Percentiles rank a stretch among this genome's conserved stretches.
phyloP scores from a whole-genome alignment of 129 eudicot genomes.

The Lactuca sativa region DNA sequence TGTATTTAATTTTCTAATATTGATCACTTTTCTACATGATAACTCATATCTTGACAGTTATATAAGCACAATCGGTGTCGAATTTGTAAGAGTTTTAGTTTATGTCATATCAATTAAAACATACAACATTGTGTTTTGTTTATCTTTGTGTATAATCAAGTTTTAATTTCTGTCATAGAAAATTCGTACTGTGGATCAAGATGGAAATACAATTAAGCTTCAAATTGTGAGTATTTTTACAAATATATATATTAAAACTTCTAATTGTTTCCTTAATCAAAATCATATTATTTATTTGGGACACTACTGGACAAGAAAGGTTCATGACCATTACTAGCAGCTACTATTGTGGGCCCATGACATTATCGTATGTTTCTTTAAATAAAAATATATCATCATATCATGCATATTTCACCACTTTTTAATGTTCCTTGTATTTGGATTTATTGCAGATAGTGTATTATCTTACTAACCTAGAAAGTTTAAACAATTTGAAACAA shows the following conservation, averaged over 20 bases:
- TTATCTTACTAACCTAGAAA: slow-evolving; percentile 78
- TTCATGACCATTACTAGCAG: slow-evolving; percentile 83
- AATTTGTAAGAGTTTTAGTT: slow-evolving; percentile 52
- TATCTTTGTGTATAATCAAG: slow-evolving; percentile 1
- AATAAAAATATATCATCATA: no score
- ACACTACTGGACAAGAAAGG: slow-evolving; percentile 92
- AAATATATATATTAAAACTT: not conserved
- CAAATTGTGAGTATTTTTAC: slow-evolving; percentile 55
- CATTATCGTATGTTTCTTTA: slow-evolving; percentile 56
- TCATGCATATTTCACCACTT: not conserved
- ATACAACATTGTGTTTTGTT: not conserved
- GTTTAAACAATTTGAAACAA: slow-evolving; percentile 83
- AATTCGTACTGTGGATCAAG: slow-evolving; percentile 90
- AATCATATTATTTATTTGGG: slow-evolving; percentile 43
- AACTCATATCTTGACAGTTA: slow-evolving; percentile 84
- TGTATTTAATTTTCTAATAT: not conserved
- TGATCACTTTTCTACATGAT: slow-evolving; percentile 44
- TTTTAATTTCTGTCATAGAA: slow-evolving; percentile 44
- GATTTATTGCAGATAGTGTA: slow-evolving; percentile 58
- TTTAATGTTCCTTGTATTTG: slow-evolving; percentile 6
- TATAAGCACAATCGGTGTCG: slow-evolving; percentile 87
- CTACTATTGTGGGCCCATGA: slow-evolving; percentile 95
- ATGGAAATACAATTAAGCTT: slow-evolving; percentile 86
- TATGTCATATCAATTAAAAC: not conserved
- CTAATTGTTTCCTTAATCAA: not conserved